Evolutionary conservation across 257 asterid genomes (phyloP).

Genomic region (Ocimum tenuiflorum): DNA sequence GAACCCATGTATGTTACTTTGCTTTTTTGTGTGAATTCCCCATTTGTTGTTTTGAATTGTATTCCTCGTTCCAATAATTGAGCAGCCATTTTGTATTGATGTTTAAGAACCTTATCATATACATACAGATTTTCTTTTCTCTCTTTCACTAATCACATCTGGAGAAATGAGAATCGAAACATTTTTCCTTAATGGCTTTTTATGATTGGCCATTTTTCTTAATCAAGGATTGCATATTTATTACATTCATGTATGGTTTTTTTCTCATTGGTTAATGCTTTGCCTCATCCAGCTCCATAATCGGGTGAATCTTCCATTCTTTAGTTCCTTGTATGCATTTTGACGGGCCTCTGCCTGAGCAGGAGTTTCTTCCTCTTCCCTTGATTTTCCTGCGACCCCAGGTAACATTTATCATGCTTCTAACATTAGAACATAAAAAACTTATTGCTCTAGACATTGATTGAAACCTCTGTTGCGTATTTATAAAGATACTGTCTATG

Average conservation of each 20-base stretch:
- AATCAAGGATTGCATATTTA: neutral
- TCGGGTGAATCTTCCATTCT: conserved; percentile 22
- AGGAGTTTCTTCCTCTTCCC: conserved; percentile 33
- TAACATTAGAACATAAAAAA: neutral
- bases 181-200: neutral
- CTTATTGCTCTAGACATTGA: neutral
- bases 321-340: conserved; percentile 31
- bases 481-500: neutral
- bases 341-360: conserved; percentile 41
- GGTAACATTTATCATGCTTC: conserved; percentile 4
- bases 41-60: neutral
- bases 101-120: neutral
- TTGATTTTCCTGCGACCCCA: conserved; percentile 18
- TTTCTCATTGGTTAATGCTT: conserved; percentile 21
- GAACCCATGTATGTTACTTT: neutral
- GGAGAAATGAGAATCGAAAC: neutral
- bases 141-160: neutral
- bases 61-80: neutral
- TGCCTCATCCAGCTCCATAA: conserved; percentile 37
- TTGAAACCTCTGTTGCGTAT: neutral
- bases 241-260: neutral
- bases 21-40: neutral
- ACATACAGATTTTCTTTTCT: neutral
- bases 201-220: neutral
- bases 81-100: neutral